These are phyloP conservation scores for Tetracentron sinense DNA, from an alignment of 164 flowering plant genomes.

Conservation along the genomic window DNA sequence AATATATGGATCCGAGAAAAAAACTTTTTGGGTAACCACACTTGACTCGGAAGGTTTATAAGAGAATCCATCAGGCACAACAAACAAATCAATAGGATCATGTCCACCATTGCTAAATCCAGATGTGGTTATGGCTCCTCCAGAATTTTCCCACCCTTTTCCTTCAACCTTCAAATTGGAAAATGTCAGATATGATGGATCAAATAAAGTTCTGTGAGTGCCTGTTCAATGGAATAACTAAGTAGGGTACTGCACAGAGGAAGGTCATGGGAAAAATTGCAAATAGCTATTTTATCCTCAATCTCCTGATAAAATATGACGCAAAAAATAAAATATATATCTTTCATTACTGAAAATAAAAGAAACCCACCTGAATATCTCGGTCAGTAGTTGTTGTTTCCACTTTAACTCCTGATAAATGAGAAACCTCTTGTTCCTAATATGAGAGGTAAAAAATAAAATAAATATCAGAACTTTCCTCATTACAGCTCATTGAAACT, in stretches of 20 bases:
- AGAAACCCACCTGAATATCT: too few relatives aligned
- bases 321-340: too few relatives aligned
- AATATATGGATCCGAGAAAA: slow-evolving; percentile 7
- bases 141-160: slow-evolving; percentile 10
- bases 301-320: too few relatives aligned
- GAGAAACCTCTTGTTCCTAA: too few relatives aligned
- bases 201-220: neutral
- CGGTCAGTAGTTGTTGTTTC: too few relatives aligned
- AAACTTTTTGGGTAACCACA: slow-evolving; percentile 8
- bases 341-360: too few relatives aligned
- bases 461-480: slow-evolving; percentile 1
- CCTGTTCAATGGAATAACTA: too few relatives aligned
- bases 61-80: slow-evolving; percentile 18
- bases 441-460: slow-evolving; percentile 2
- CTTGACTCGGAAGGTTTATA: slow-evolving; percentile 14
- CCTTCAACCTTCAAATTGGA: slow-evolving; percentile 26
- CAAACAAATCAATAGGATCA: slow-evolving; percentile 16
- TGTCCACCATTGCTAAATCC: slow-evolving; percentile 14
- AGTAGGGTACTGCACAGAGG: too few relatives aligned
- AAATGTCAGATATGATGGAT: slow-evolving; percentile 11
- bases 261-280: too few relatives aligned
- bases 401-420: too few relatives aligned
- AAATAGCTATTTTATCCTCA: too few relatives aligned
- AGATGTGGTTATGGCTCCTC: slow-evolving; percentile 8
- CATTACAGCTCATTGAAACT: neutral